Conservation (phyloP, 179 eudicot genomes). For the Nepenthes alata region DNA sequence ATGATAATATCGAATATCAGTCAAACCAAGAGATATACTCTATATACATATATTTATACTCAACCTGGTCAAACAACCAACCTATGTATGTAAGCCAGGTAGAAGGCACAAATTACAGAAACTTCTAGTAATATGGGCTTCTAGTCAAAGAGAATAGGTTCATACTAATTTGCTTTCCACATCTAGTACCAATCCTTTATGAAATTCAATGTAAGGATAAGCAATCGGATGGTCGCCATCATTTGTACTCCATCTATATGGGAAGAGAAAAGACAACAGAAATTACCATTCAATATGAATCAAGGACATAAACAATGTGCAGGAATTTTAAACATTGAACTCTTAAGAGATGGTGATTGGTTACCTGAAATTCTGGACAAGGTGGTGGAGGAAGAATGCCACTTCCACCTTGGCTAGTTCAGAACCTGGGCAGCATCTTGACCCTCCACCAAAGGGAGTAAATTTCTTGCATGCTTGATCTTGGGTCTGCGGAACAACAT, state of each 20-base stretch:
- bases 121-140: too few relatives aligned
- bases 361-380: slow-evolving; percentile 44
- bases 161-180: slow-evolving; percentile 7
- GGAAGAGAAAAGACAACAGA: neutral
- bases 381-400: slow-evolving; percentile 59
- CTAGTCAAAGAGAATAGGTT: too few relatives aligned
- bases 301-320: neutral
- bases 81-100: too few relatives aligned
- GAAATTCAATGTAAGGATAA: slow-evolving; percentile 46
- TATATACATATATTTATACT: too few relatives aligned
- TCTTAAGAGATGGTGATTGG: neutral
- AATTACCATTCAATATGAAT: neutral
- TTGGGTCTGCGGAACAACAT: slow-evolving; percentile 13
- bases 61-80: too few relatives aligned
- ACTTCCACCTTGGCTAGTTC: slow-evolving; percentile 52
- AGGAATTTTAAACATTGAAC: neutral
- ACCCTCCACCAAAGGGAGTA: slow-evolving; percentile 53
- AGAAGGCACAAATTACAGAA: too few relatives aligned
- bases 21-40: too few relatives aligned
- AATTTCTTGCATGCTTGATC: slow-evolving; percentile 49
- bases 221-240: slow-evolving; percentile 44
- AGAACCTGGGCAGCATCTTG: slow-evolving; percentile 58
- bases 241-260: slow-evolving; percentile 34
- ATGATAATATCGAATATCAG: too few relatives aligned
- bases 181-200: slow-evolving; percentile 20